Base-by-base conservation (phyloP, 805 yeast genomes). In the Priceomyces fermenticarens region DNA sequence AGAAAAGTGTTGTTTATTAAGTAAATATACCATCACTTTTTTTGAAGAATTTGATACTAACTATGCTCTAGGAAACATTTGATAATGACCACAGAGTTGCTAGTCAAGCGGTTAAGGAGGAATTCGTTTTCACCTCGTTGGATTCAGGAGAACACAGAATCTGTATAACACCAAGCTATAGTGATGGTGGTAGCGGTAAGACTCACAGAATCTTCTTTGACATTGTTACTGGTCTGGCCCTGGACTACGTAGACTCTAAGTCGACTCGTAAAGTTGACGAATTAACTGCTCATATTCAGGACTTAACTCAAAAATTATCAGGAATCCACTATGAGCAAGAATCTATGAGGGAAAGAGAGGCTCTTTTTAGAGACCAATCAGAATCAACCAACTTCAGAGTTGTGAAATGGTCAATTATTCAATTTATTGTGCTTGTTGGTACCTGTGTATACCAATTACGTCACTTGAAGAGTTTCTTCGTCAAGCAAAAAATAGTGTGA, bases 141-240 rank as follows among this genome's bases (percentile, higher is more conserved):
- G 96, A 85, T 40, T 70, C 83, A 9, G 97, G 97, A 30, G 95
- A 86, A 59, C 97, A 89, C 70, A 74, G 75, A 53, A 74, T 90
- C 53, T 89, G 97, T 65, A 67, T 89, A 51, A 66, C 64, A 15
- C 80, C 81, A 20, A 51, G 62, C 13, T 61, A 81, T 80, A 31
- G 81, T 81, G 88, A 85, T 40, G 85, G 89, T 81, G 72, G 85
- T 54, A 71, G 78, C 44, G 77, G 77, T 54, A 70, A 72, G 45
- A 65, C 64, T 44, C 83, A 88, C 52, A 78, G 93, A 60, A 73
- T 91, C 36, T 80, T 80, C 58, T 72, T 89, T 40, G 95, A 87
- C 58, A 68, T 88, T 44, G 85, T 78, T 11, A 68, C 80, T 30
- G 88, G 87, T n/a, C 77, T 81, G 23, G 73, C 83, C 30, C 65